A percentile compares a stretch with the other conserved stretches of the same genome.
Evolutionary conservation across 805 yeast genomes (phyloP).

Genomic region (Candida chilensis): DNA sequence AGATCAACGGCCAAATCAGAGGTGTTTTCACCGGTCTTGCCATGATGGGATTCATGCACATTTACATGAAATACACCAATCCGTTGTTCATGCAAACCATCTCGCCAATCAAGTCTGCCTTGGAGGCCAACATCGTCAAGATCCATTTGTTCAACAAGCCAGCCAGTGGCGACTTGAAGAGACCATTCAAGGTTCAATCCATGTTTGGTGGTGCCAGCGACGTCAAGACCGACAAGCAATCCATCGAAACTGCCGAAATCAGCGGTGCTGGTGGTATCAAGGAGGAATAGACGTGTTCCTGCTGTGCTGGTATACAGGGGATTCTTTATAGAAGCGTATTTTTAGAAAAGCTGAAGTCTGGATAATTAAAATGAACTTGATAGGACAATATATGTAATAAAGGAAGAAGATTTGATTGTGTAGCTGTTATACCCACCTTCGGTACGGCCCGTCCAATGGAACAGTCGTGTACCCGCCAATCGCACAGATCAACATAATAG

Average conservation of each 20-base stretch:
- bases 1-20: slow-evolving; percentile 71
- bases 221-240: slow-evolving; percentile 76
- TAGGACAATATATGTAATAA: too few species aligned
- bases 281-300: slow-evolving; percentile 59
- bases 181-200: slow-evolving; percentile 91
- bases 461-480: too few species aligned
- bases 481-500: too few species aligned
- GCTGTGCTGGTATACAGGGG: background rate
- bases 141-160: slow-evolving; percentile 80
- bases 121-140: slow-evolving; percentile 85
- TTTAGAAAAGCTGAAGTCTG: too few species aligned
- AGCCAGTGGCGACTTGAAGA: slow-evolving; percentile 84
- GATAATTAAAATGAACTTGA: too few species aligned
- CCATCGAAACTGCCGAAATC: slow-evolving; percentile 76
- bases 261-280: slow-evolving; percentile 85
- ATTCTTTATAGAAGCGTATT: too few species aligned
- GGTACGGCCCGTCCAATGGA: too few species aligned
- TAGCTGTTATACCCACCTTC: too few species aligned
- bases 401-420: too few species aligned
- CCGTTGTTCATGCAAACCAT: slow-evolving; percentile 94
- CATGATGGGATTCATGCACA: slow-evolving; percentile 97
- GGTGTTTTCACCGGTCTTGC: slow-evolving; percentile 83
- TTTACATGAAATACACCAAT: slow-evolving; percentile 95
- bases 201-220: slow-evolving; percentile 54
- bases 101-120: slow-evolving; percentile 81